Base-by-base conservation (phyloP, 345 rosid species). In the Turritis glabra region DNA sequence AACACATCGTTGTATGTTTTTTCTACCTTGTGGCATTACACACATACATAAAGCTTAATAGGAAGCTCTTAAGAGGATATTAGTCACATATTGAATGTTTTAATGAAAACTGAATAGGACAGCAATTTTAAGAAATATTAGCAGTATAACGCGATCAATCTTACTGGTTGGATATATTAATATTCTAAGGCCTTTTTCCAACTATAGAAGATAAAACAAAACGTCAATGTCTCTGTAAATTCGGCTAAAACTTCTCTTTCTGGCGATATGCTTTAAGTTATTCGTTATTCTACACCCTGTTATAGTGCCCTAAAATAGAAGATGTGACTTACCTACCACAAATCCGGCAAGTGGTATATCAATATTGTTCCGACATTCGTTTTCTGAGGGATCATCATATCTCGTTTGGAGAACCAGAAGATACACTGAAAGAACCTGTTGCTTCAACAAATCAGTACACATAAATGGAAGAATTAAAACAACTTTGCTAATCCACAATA, bases 331-430 rank as follows among this genome's bases (percentile, higher is more conserved):
- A 90, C 98, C 97, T 65, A 91, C 66, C 60, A 86, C 78, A 85
- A 94, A 86, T 54, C 91, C 87, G 51, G 87, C 91, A 57, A 94
- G 81, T 51, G 95, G 91, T 80, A 94, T 88, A 69, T 84, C 81
- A 50, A 94, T 64, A 77, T 15, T 79, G 44, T 61, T 61, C 64
- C 69, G 52, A 59, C 26, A 61, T 60, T 72, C 19, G 25, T 51
- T 21, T 65, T 11, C 63, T 22, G 77, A 69, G 54, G 64, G 53
- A 57, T 67, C 75, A 53, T 81, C 72, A 14, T 80, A 71, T 26
- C 55, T 73, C 61, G 75, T 81, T 87, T 91, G 90, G 79, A 91
- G 73, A 71, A 94, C 79, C 63, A 90, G 77, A 64, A 87, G 38
- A 44, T 57, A 80, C 61, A 94, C 77, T 37, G 90, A 79, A 41